phyloP scores from a whole-genome alignment of 768 basidiomycete genomes.

The Panaeolus papilionaceus region DNA sequence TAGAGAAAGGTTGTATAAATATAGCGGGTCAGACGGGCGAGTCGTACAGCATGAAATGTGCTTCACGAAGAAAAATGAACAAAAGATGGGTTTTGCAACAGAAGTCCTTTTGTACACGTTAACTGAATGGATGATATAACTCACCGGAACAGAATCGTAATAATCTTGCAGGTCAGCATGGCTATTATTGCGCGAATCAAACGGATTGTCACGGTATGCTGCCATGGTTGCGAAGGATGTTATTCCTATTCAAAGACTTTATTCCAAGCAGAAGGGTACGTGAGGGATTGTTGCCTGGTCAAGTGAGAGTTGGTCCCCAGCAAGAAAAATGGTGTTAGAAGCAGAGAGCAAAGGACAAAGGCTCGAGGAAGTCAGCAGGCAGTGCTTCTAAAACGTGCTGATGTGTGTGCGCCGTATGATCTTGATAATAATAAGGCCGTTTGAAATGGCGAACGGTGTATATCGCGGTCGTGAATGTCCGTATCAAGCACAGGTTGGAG shows the following conservation, averaged over 20 bases:
- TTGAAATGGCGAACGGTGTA: background rate
- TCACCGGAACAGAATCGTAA: constrained; percentile 25
- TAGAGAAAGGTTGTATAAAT: background rate
- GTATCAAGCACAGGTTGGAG: background rate
- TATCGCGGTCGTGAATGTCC: background rate
- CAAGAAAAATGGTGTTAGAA: background rate
- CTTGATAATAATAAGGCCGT: background rate
- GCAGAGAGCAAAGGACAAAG: background rate
- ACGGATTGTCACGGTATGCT: constrained; percentile 32
- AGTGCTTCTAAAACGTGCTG: background rate
- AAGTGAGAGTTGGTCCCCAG: background rate
- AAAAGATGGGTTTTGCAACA: background rate
- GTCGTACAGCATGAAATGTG: background rate
- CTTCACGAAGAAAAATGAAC: background rate
- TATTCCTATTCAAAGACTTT: background rate
- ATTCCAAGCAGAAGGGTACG: background rate
- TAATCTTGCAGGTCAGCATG: constrained; percentile 23
- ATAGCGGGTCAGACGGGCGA: background rate
- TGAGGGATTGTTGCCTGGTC: background rate
- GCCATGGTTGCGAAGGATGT: constrained; percentile 20
- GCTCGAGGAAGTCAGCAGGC: background rate
- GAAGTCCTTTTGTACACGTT: background rate
- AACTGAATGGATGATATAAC: constrained; percentile 8
- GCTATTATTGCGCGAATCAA: constrained; percentile 19
- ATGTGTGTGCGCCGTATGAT: background rate